phyloP scores from a whole-genome alignment of 768 basidiomycete species.

The Russula earlei region DNA sequence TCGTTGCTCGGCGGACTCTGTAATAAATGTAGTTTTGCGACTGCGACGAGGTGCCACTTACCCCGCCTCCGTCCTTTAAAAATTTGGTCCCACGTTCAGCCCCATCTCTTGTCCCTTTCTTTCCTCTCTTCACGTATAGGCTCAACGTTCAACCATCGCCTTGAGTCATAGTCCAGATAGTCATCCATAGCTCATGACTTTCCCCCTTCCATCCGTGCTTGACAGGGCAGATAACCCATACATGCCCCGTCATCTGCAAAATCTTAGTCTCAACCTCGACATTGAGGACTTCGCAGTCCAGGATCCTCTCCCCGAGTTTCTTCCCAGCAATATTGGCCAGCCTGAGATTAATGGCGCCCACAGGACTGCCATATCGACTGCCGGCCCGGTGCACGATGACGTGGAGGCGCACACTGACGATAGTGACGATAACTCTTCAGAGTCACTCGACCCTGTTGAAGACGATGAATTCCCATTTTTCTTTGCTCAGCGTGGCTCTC shows the following conservation, averaged over 20 bases:
- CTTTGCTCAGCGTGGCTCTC: conserved; percentile 46
- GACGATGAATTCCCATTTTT: conserved; percentile 48
- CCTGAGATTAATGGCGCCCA: background rate
- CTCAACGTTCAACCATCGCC: background rate
- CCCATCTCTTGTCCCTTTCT: background rate
- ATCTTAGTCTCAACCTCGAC: background rate
- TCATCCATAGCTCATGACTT: background rate
- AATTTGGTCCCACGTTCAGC: conserved; percentile 10
- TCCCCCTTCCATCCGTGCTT: background rate
- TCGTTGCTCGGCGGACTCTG: conserved; percentile 18
- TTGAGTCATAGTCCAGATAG: background rate
- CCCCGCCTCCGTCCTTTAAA: background rate
- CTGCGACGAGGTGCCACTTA: conserved; percentile 13
- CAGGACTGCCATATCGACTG: background rate
- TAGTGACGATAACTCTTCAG: conserved; percentile 33
- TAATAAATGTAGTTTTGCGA: conserved; percentile 8
- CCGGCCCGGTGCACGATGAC: background rate
- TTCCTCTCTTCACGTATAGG: background rate
- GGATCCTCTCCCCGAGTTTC: background rate
- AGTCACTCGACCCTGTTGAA: conserved; percentile 35
- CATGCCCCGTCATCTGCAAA: conserved; percentile 3
- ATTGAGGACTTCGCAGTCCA: background rate
- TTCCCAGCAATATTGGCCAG: background rate
- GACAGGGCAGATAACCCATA: conserved; percentile 14
- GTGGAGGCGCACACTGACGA: conserved; percentile 23